Evolutionary conservation across 2,329 filamentous ascomycete species (phyloP).

Genomic region (Penicillium sp.): DNA sequence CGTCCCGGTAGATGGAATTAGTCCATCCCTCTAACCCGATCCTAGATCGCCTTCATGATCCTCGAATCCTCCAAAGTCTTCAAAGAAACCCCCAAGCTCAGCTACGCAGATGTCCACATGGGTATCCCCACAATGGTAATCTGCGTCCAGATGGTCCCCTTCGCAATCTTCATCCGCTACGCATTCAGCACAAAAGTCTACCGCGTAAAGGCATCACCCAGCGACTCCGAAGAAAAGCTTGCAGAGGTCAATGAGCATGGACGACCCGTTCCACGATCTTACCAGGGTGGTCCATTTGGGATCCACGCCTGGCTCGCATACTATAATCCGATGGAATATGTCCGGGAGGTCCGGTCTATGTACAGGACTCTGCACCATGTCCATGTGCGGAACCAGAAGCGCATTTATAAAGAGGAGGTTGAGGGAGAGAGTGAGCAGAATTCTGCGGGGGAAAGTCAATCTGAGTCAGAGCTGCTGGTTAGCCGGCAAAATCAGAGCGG

Average conservation of each 20-base stretch:
- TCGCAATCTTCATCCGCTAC: slow-evolving; percentile 32
- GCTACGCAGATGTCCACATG: slow-evolving; percentile 31
- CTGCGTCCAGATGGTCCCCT: slow-evolving; percentile 33
- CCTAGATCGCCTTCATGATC: slow-evolving; percentile 32
- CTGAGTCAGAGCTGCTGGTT: not conserved
- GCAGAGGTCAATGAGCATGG: not conserved
- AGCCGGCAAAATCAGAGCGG: not conserved
- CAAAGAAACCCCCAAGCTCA: slow-evolving; percentile 23
- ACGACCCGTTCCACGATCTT: not conserved
- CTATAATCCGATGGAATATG: slow-evolving; percentile 9
- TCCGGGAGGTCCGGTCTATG: slow-evolving; percentile 8
- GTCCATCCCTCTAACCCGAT: not conserved
- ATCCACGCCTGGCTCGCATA: slow-evolving; percentile 12
- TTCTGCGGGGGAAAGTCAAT: not conserved
- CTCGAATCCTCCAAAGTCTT: slow-evolving; percentile 24
- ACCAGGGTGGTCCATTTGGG: slow-evolving; percentile 15
- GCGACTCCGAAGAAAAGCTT: not conserved
- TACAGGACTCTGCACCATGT: slow-evolving; percentile 3
- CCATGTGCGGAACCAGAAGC: not conserved
- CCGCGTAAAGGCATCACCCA: not conserved
- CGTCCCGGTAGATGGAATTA: not conserved
- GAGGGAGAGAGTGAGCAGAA: not conserved
- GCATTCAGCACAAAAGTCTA: slow-evolving; percentile 31
- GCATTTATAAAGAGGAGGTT: not conserved
- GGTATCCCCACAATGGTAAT: slow-evolving; percentile 33